Conservation (phyloP, 441 rosid genomes). For the Eruca vesicaria region DNA sequence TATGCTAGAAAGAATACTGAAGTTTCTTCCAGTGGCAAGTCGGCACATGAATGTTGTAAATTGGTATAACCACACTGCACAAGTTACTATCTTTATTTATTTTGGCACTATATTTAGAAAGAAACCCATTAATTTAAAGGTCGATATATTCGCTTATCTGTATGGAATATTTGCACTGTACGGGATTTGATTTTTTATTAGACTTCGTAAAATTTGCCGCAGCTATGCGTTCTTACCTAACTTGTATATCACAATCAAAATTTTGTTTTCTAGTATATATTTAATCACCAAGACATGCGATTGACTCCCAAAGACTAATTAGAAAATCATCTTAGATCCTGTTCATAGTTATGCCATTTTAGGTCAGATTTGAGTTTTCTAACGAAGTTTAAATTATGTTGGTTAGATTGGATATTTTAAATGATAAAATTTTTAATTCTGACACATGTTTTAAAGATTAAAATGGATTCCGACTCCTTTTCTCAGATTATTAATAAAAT, state of each 20-base stretch:
- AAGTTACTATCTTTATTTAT: neutral
- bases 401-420: neutral
- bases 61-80: neutral
- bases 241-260: neutral
- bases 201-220: neutral
- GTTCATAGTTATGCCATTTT: neutral
- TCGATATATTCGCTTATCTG: slow-evolving; percentile 1
- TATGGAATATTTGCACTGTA: slow-evolving; percentile 12
- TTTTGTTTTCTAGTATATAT: neutral
- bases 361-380: neutral
- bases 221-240: slow-evolving; percentile 20
- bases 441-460: neutral
- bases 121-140: neutral
- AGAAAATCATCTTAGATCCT: no score
- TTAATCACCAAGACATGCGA: neutral
- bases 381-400: neutral
- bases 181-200: slow-evolving; percentile 26
- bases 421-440: neutral
- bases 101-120: neutral
- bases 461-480: neutral
- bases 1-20: neutral
- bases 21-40: neutral
- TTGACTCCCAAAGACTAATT: neutral
- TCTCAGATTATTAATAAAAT: neutral
- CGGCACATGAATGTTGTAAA: neutral